Conservation (phyloP, 2,329 filamentous ascomycete species). For the Thermochaetoides dissita region DNA sequence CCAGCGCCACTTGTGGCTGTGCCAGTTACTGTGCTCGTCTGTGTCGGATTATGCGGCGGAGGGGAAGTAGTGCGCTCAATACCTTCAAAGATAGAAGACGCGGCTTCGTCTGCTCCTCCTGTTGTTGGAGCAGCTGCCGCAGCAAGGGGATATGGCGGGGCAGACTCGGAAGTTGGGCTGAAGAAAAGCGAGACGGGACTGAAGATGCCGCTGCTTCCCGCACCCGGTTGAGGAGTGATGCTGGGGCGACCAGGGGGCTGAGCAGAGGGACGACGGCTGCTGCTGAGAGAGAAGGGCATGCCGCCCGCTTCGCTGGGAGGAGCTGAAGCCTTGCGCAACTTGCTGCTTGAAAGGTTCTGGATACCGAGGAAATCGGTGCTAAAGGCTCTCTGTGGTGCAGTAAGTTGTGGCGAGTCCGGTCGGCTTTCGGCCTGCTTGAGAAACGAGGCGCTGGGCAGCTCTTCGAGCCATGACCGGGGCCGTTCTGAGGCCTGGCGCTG, state of each 20-base stretch:
- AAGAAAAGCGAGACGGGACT: slow-evolving; percentile 24
- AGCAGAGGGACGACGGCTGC: slow-evolving; percentile 35
- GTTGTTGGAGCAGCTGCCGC: no score
- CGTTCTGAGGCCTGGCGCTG: slow-evolving; percentile 25
- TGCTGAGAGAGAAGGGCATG: slow-evolving; percentile 27
- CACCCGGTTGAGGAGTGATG: slow-evolving; percentile 13
- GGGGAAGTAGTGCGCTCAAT: slow-evolving; percentile 17
- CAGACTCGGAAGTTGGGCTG: slow-evolving; percentile 33
- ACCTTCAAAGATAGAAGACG: no score
- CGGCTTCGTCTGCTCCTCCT: no score
- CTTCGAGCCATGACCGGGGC: slow-evolving; percentile 37
- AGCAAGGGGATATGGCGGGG: no score
- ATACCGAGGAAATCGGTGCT: slow-evolving; percentile 40
- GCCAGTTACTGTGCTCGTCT: background rate
- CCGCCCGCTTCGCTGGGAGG: background rate
- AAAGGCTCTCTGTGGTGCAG: slow-evolving; percentile 34
- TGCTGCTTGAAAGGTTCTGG: slow-evolving; percentile 25
- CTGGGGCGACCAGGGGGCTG: slow-evolving; percentile 31
- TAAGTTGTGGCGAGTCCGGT: slow-evolving; percentile 40
- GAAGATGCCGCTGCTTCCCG: slow-evolving; percentile 23
- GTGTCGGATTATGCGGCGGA: slow-evolving; percentile 24
- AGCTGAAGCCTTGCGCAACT: slow-evolving; percentile 32
- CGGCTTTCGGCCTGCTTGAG: slow-evolving; percentile 33
- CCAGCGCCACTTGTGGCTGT: no score
- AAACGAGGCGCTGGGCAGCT: slow-evolving; percentile 26